Evolutionary conservation across 2,329 filamentous ascomycete genomes (phyloP), one percentile per base, ranked within the genome.

Genomic region (Mycosphaerelloides madeirae): DNA sequence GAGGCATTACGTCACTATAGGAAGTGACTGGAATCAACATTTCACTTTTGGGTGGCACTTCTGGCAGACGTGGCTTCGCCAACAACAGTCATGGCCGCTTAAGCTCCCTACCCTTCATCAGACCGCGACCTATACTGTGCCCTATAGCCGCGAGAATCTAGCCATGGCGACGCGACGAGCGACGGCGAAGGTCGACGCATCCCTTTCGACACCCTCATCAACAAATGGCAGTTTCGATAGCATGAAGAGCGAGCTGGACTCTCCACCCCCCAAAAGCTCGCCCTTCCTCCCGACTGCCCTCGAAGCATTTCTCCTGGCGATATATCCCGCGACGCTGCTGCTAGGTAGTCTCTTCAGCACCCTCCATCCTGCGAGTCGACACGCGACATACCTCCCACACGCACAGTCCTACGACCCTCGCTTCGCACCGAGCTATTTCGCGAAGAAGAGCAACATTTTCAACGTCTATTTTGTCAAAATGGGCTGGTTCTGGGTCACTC

Each of bases 381-480:
- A 65, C 61, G 70, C 72, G 36, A 74, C 79, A 1, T 88, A 87
- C 72, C 79, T 81, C 52, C 65, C 73, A 2, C 60, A 69, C 31
- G 66, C 76, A 18, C 85, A 89, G 61, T 77, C 84, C 11, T 84
- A 87, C 67, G 67, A 73, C 3, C 75, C 66, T 45, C 62, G 66
- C 31, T 65, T 74, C 3, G 79, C 84, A 39, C 86, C 86, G 2
- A 84, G 78, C 63, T 98, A 97, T 73, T 98, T 98, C 65, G 91
- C 93, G 36, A 84, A 84, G 58, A 98, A 98, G 69, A 78, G 81
- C 65, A 98, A 98, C 70, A 58, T 96, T 41, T 85, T 97, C 77
- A 98, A 98, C 64, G 68, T 85, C 36, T 78, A 89, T 59, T 98
- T 97, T 62, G 93, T 98, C 60, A 98, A 98, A 74, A 76, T 86